Evolutionary conservation across 2,329 filamentous ascomycete species (phyloP), one percentile per base, ranked within the genome.

Genomic region (Phyllosticta citrichinensis): DNA sequence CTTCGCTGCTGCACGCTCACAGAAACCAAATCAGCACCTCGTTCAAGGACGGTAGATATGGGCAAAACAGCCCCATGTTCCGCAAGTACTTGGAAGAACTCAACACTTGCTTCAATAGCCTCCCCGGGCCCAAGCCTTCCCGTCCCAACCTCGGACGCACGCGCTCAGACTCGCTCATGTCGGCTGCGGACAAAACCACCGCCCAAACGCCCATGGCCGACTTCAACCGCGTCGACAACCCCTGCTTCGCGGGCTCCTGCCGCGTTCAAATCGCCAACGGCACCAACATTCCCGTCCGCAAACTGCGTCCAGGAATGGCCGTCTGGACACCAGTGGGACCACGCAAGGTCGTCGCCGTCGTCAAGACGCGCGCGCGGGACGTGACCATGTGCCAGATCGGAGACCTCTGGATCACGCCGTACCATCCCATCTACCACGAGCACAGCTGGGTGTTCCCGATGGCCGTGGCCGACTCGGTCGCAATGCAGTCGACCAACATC

Each of bases 31-130:
- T 80, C 10, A 84, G 83, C 73, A 85, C 84, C 67, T 81, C 80
- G 0, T 86, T 85, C 77, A 84, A 85, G 66, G 84, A 86, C 62
- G 73, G 79, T 0, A 83, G 77, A 63, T 86, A 85, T 65, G 78
- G 82, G 17, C 65, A 66, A 0, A 68, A 76, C 1, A 83, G 80
- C 57, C 75, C 78, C 0, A 72, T 85, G 2, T 86, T 87, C 66
- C 68, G 70, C 14, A 64, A 69, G 5, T 84, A 80, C 66, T 74
- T 81, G 9, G 74, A 81, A 55, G 65, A 69, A 1, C 76, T 86
- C 0, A 79, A 83, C 61, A 65, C 65, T 0, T 77, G 77, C 0
- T 74, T 74, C 62, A 72, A 75, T 60, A 69, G 67, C 30, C 65
- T 74, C 47, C 68, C 64, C 55, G 62, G 66, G 2, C 68, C 66